Percentiles rank a stretch among this genome's conserved stretches.
Evolutionary conservation across 2,329 filamentous ascomycete species (phyloP).

Genomic region (Cladosporium austrohemisphaericum): DNA sequence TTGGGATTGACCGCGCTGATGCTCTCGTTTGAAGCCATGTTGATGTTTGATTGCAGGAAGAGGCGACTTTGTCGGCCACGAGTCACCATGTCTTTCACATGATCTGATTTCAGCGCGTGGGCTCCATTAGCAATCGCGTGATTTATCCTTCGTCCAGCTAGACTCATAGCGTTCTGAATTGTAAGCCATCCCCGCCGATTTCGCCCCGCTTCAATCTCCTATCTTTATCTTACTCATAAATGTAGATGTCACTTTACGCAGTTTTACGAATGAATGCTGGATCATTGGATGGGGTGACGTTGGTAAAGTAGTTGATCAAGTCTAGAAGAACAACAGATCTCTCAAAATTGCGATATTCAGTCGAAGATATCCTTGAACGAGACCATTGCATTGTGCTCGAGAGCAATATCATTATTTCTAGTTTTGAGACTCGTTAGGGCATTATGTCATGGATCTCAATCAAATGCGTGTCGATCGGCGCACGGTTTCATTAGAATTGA

Average conservation of each 20-base stretch:
- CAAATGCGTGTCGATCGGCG: conserved; percentile 2
- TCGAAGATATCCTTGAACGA: no score
- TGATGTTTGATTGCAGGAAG: not conserved
- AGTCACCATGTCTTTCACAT: conserved; percentile 4
- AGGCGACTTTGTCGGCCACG: not conserved
- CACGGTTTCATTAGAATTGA: conserved; percentile 7
- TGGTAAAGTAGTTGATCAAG: no score
- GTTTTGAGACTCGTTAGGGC: not conserved
- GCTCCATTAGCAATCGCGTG: not conserved
- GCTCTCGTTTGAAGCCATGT: conserved; percentile 19
- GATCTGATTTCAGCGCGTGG: not conserved
- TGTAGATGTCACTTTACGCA: no score
- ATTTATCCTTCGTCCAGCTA: not conserved
- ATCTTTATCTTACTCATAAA: no score
- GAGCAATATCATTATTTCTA: no score
- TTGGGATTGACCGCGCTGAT: conserved; percentile 27
- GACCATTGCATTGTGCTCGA: no score
- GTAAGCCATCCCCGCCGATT: not conserved
- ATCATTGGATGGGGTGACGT: no score
- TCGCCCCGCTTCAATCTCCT: not conserved
- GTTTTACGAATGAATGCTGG: no score
- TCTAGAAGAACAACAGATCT: no score
- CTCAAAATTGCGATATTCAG: no score
- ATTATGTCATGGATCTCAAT: conserved; percentile 12
- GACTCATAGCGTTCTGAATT: not conserved